Conservation (phyloP, 352 stramenopile genomes). For the Nothophytophthora sp. region DNA sequence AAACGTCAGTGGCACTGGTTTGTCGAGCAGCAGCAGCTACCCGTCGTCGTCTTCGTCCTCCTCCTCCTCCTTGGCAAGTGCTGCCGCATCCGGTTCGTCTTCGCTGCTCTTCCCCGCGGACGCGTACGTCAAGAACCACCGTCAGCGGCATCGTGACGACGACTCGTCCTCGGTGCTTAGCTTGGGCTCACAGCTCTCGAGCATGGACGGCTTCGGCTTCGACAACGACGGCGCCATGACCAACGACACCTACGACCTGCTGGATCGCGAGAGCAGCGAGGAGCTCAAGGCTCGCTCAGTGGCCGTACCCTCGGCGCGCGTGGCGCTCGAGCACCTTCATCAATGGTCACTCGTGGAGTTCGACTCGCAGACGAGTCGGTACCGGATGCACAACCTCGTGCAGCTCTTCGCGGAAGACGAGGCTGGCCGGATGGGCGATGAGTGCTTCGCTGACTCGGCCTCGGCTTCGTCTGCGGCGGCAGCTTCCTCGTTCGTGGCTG, state of each 20-base stretch:
- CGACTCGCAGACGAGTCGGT: constrained; percentile 63
- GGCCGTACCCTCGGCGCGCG: constrained; percentile 45
- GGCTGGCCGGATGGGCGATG: constrained; percentile 55
- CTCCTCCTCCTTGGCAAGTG: too few species aligned
- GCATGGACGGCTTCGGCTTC: constrained; percentile 70
- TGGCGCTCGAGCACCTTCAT: constrained; percentile 62
- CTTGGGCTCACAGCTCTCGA: constrained; percentile 64
- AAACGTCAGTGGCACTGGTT: constrained; percentile 13
- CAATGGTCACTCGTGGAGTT: constrained; percentile 86
- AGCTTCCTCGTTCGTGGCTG: constrained; percentile 43
- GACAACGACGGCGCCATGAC: constrained; percentile 84
- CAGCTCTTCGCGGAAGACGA: constrained; percentile 86
- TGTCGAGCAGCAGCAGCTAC: constrained; percentile 11
- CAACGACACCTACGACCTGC: constrained; percentile 73
- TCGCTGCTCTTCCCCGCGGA: constrained; percentile 54
- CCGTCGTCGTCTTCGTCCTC: constrained; percentile 31
- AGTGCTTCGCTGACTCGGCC: constrained; percentile 28
- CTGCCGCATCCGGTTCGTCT: constrained; percentile 8
- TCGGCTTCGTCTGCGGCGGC: constrained; percentile 8
- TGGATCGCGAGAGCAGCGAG: constrained; percentile 73
- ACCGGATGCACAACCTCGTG: constrained; percentile 85
- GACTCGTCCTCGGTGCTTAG: constrained; percentile 56
- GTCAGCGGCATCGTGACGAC: constrained; percentile 41
- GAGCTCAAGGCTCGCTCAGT: constrained; percentile 56
- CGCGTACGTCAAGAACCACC: constrained; percentile 43